Conservation (phyloP, 805 yeast species). For the Saccharomycopsis fibuligera region DNA sequence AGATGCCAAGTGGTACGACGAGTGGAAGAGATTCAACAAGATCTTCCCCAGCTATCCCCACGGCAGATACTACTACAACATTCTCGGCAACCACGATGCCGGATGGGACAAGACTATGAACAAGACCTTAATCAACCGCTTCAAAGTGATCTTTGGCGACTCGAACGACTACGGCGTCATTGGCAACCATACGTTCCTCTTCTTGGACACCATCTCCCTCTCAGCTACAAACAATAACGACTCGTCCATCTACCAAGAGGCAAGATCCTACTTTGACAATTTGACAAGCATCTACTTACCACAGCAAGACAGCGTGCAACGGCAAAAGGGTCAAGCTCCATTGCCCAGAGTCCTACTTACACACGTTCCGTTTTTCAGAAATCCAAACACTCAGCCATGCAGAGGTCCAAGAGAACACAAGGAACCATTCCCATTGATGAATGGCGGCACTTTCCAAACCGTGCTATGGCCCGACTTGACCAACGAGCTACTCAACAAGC, state of each 20-base stretch:
- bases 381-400: conserved; percentile 56
- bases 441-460: conserved; percentile 86
- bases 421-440: conserved; percentile 56
- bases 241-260: conserved; percentile 34
- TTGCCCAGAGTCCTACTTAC: conserved; percentile 64
- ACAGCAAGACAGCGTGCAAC: conserved; percentile 5
- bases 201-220: conserved; percentile 78
- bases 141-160: conserved; percentile 67
- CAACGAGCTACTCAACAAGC: conserved; percentile 45
- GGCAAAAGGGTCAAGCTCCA: conserved; percentile 25
- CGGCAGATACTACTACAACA: conserved; percentile 32
- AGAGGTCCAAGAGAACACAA: conserved; percentile 72
- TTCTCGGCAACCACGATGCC: conserved; percentile 84
- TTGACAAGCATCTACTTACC: conserved; percentile 25
- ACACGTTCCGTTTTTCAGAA: conserved; percentile 85
- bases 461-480: conserved; percentile 63
- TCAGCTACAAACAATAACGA: conserved; percentile 48
- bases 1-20: conserved; percentile 57
- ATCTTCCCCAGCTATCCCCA: conserved; percentile 57
- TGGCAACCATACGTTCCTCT: conserved; percentile 65
- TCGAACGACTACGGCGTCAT: conserved; percentile 40
- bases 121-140: conserved; percentile 51
- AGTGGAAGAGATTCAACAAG: conserved; percentile 57
- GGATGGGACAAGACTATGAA: conserved; percentile 80
- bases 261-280: conserved; percentile 45